Conservation (phyloP, 192 early-diverging fungal species). For the Dissophora globulifera region DNA sequence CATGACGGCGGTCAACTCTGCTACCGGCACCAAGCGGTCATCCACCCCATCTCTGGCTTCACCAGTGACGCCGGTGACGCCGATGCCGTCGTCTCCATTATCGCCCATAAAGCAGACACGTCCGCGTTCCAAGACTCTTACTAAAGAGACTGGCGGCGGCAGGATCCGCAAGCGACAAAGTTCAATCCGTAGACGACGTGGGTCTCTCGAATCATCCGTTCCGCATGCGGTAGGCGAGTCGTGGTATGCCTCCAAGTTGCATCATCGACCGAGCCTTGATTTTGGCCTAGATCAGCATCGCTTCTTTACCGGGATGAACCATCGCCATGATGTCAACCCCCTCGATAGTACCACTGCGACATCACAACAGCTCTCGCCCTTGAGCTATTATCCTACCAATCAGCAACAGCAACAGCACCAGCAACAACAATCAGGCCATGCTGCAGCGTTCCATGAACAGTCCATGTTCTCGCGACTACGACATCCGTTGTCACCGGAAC, state of each 20-base stretch:
- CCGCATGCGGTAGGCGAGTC: conserved; percentile 7
- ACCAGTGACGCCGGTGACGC: conserved; percentile 30
- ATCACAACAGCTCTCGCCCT: neutral
- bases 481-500: conserved; percentile 39
- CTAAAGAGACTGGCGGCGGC: neutral
- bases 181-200: conserved; percentile 7
- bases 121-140: conserved; percentile 4
- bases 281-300: conserved; percentile 28
- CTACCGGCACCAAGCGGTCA: conserved; percentile 11
- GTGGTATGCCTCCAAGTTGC: conserved; percentile 45
- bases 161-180: conserved; percentile 17
- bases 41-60: conserved; percentile 18
- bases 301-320: conserved; percentile 1
- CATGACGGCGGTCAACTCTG: conserved; percentile 1
- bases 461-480: conserved; percentile 11
- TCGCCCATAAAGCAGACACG: conserved; percentile 18
- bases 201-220: conserved; percentile 23
- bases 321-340: conserved; percentile 3
- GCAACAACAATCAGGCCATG: too few relatives aligned
- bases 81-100: conserved; percentile 9
- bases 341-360: too few relatives aligned
- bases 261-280: conserved; percentile 47
- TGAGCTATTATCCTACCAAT: neutral
- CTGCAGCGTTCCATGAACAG: neutral
- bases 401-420: too few relatives aligned